Evolutionary conservation across 306 rosid genomes (phyloP).

Genomic region (Canavalia gladiata): DNA sequence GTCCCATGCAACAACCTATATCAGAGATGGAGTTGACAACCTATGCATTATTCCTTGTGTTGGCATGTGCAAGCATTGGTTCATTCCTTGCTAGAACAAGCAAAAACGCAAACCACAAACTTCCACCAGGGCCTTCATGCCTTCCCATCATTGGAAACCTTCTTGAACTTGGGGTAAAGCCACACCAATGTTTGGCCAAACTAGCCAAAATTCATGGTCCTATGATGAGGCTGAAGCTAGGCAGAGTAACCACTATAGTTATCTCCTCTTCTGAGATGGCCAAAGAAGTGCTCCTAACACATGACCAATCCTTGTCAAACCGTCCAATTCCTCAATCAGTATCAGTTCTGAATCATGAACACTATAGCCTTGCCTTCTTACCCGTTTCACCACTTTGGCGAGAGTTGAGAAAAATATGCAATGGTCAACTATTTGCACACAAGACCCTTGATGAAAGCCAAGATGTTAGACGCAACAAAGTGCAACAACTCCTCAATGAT

Average conservation of each 20-base stretch:
- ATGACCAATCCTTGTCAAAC: conserved; percentile 51
- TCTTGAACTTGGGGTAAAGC: conserved; percentile 54
- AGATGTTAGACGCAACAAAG: conserved; percentile 31
- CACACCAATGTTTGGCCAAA: conserved; percentile 51
- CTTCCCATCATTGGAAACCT: conserved; percentile 60
- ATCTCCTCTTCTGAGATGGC: conserved; percentile 52
- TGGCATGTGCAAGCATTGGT: background rate
- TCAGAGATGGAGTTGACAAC: background rate
- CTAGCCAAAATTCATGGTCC: conserved; percentile 55
- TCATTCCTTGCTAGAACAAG: background rate
- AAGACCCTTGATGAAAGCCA: conserved; percentile 47
- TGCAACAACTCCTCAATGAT: conserved; percentile 42
- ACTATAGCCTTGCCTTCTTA: conserved; percentile 38
- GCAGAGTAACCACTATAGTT: conserved; percentile 50
- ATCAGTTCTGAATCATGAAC: conserved; percentile 9
- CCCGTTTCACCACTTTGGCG: conserved; percentile 53
- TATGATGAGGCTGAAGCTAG: conserved; percentile 52
- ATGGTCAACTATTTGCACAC: conserved; percentile 37
- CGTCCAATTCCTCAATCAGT: conserved; percentile 41
- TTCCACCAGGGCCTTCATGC: conserved; percentile 62
- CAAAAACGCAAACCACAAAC: conserved; percentile 12
- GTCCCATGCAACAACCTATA: background rate
- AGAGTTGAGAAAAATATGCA: conserved; percentile 52
- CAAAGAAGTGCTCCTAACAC: conserved; percentile 52
- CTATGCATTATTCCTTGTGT: background rate